Conservation (phyloP, 1,139 yeast genomes). For the Yamadazyma oceani region DNA sequence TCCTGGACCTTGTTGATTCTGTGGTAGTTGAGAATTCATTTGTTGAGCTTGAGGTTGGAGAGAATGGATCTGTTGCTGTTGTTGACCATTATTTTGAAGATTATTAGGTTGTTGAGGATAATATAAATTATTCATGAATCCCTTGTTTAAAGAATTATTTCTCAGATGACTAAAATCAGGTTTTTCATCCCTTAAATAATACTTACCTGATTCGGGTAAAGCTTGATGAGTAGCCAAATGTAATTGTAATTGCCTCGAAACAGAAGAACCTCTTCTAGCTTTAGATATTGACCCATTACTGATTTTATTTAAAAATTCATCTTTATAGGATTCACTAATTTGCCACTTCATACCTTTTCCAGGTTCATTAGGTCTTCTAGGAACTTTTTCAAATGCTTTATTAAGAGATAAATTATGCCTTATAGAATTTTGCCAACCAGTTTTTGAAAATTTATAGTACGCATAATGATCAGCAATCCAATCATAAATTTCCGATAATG, state of each 20-base stretch:
- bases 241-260: conserved; percentile 72
- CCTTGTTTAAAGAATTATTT: conserved; percentile 9
- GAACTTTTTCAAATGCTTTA: conserved; percentile 83
- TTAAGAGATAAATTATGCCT: conserved; percentile 60
- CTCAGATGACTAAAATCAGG: conserved; percentile 10
- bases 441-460: conserved; percentile 84
- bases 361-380: conserved; percentile 92
- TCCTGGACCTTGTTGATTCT: conserved; percentile 10
- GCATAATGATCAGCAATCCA: conserved; percentile 90
- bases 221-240: conserved; percentile 71
- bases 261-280: conserved; percentile 76
- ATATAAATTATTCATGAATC: conserved; percentile 14
- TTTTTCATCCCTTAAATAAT: conserved; percentile 24
- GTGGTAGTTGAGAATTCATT: conserved; percentile 15
- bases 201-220: conserved; percentile 53
- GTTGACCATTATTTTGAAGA: conserved; percentile 7
- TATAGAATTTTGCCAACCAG: conserved; percentile 78
- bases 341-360: conserved; percentile 99
- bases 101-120: conserved; percentile 17
- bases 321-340: conserved; percentile 78
- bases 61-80: conserved; percentile 15
- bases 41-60: conserved; percentile 18
- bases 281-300: conserved; percentile 71
- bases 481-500: conserved; percentile 85
- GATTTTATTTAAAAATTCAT: conserved; percentile 80